A percentile compares a stretch with the other conserved stretches of the same genome.
phyloP scores from a whole-genome alignment of 192 early-diverging fungal genomes.

The Backusella mclennaniae region DNA sequence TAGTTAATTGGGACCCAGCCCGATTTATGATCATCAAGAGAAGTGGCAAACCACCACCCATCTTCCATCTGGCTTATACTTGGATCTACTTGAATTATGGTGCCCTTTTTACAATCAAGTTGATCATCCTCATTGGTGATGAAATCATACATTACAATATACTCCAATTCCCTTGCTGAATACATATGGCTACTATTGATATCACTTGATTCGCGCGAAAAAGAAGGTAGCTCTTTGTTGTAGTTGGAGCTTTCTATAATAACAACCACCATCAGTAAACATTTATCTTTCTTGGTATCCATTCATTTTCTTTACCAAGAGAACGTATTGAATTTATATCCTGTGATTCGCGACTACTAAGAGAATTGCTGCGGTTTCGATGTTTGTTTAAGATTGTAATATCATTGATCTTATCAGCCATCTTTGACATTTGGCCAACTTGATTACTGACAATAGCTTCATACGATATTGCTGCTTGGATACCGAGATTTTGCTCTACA shows the following conservation, averaged over 20 bases:
- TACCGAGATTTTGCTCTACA: conserved; percentile 3
- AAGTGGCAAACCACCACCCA: conserved; percentile 17
- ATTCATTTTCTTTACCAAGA: neutral
- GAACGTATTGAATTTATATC: neutral
- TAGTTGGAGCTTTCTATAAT: neutral
- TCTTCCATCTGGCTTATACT: conserved; percentile 6
- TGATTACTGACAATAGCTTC: conserved; percentile 5
- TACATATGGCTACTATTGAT: neutral
- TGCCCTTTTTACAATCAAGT: conserved; percentile 12
- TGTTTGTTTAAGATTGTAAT: conserved; percentile 11
- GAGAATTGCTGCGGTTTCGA: neutral
- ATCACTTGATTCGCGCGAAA: neutral
- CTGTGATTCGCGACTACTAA: neutral
- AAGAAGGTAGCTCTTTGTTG: neutral
- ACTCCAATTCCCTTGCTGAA: neutral
- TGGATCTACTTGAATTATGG: neutral
- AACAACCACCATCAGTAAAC: neutral
- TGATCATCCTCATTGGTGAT: conserved; percentile 7
- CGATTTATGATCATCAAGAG: neutral
- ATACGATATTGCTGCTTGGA: neutral
- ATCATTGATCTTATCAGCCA: neutral
- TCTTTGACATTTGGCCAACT: neutral
- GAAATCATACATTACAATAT: conserved; percentile 21
- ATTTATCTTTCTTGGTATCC: neutral
- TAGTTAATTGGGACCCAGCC: conserved; percentile 16